Conservation (phyloP, 192 early-diverging fungal species). For the Gryganskiella cystojenkinii region DNA sequence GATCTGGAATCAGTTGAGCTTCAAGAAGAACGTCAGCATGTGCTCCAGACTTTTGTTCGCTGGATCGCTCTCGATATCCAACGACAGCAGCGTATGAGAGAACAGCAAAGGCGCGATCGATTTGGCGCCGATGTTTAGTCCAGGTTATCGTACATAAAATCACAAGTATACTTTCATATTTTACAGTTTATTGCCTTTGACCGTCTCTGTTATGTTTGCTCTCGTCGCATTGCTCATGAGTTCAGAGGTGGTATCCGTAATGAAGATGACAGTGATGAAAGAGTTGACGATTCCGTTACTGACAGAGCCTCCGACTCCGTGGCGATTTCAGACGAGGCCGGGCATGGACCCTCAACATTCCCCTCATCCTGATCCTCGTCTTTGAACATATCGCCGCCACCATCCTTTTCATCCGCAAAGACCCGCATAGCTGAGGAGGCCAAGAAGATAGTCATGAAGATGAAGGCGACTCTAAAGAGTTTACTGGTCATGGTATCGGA, state of each 20-base stretch:
- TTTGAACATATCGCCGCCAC: not conserved
- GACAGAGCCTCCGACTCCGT: too few relatives aligned
- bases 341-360: too few relatives aligned
- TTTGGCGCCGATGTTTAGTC: too few relatives aligned
- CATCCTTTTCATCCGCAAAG: constrained; percentile 26
- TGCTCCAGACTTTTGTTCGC: constrained; percentile 39
- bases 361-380: not conserved
- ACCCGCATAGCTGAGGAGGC: constrained; percentile 18
- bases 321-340: too few relatives aligned
- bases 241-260: too few relatives aligned
- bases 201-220: too few relatives aligned
- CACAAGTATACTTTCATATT: too few relatives aligned
- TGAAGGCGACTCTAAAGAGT: constrained; percentile 12
- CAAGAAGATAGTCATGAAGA: constrained; percentile 14
- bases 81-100: not conserved
- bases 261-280: too few relatives aligned
- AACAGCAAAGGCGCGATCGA: not conserved
- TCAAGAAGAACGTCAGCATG: constrained; percentile 29
- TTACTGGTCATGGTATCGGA: constrained; percentile 10
- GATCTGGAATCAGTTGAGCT: constrained; percentile 23
- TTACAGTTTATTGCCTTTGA: too few relatives aligned
- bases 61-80: constrained; percentile 39
- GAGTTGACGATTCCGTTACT: too few relatives aligned
- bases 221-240: too few relatives aligned
- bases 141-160: too few relatives aligned